Conservation (phyloP, 306 rosid species). For the Alnus glutinosa region DNA sequence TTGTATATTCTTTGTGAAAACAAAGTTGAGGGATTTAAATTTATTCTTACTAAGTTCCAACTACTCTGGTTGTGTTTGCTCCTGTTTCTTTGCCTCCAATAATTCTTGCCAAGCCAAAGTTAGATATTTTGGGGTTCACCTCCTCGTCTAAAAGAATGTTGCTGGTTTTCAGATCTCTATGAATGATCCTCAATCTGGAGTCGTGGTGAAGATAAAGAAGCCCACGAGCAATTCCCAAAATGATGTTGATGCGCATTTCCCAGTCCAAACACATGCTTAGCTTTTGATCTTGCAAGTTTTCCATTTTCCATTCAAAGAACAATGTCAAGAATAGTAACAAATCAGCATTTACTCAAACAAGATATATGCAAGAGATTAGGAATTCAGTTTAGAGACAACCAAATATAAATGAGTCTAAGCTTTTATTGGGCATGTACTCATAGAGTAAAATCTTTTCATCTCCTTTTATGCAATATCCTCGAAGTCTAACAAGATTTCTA, state of each 20-base stretch:
- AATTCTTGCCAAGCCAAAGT: slow-evolving; percentile 38
- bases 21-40: neutral
- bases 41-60: slow-evolving; percentile 11
- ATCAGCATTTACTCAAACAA: neutral
- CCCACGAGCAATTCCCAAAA: slow-evolving; percentile 36
- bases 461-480: no score
- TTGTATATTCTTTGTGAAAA: no score
- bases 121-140: slow-evolving; percentile 40
- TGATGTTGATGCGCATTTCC: slow-evolving; percentile 42
- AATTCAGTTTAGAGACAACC: slow-evolving; percentile 18
- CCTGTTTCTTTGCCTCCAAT: slow-evolving; percentile 36
- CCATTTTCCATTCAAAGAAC: neutral
- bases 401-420: slow-evolving; percentile 50
- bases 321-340: neutral
- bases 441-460: no score
- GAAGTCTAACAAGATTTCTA: slow-evolving; percentile 38
- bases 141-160: slow-evolving; percentile 39
- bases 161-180: slow-evolving; percentile 41
- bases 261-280: slow-evolving; percentile 17
- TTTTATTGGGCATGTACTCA: slow-evolving; percentile 32
- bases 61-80: slow-evolving; percentile 27
- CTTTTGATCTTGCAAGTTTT: slow-evolving; percentile 26
- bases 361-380: neutral
- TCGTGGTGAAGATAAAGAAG: slow-evolving; percentile 42
- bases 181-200: slow-evolving; percentile 34